Evolutionary conservation across 345 rosid genomes (phyloP), one percentile per base, ranked within the genome.

Genomic region (Boechera retrofracta): DNA sequence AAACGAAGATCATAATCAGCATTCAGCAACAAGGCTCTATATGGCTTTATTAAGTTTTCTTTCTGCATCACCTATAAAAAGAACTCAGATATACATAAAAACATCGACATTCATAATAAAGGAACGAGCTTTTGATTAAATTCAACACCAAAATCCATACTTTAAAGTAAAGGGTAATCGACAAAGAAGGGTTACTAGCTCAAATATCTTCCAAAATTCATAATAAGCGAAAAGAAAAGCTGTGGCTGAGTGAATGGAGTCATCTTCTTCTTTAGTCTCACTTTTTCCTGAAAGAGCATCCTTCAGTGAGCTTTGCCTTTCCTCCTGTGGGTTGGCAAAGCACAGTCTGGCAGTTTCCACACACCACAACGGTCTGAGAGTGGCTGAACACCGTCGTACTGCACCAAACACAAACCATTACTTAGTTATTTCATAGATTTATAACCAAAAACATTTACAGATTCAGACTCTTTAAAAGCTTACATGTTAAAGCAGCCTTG

Each of bases 291-390:
- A 85, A 87, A 65, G 88, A 83, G 77, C 87, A 83, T 0, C 88
- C 90, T 70, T 85, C 90, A 0, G 81, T 77, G 31, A 87, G 86
- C 58, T 68, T 73, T 0, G 88, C 88, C 59, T 81, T 80, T 10
- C 90, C 90, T 49, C 90, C 90, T 0, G 90, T 87, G 7, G 88
- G 88, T 73, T 82, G 85, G 84, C 90, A 85, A 47, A 87, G 38
- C 16, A 87, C 84, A 0, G 85, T 80, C 81, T 85, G 87, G 75
- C 90, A 87, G 81, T 85, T 87, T 7, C 82, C 87, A 24, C 90
- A 87, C 33, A 85, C 75, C 73, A 85, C 90, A 8, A 85, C 90
- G 0, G 88, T 83, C 75, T 87, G 88, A 8, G 90, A 87, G 81
- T 87, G 90, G 68, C 90, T 87, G 55, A 87, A 87, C 56, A 87